Evolutionary conservation across 371 early-diverging fungal species (phyloP), one percentile per base, ranked within the genome.

Genomic region (Capillidium rhysosporum): DNA sequence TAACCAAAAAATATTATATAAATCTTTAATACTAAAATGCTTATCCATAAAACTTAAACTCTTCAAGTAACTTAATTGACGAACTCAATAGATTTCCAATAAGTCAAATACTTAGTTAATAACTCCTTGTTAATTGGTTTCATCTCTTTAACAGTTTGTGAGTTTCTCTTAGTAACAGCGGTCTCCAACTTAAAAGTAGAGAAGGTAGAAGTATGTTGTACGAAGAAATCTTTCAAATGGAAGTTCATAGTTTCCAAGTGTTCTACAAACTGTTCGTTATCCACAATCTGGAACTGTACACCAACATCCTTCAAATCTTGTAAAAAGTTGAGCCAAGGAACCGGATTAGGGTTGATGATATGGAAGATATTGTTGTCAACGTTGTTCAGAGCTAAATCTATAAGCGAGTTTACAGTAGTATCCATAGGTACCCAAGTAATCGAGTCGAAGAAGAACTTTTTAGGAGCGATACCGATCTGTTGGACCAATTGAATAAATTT

Each of bases 371-470:
- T n/a, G 8, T 29, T 29, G 8, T 48, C n/a, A 34, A 34, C 48
- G n/a, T 24, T 9, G 9, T 34, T 7, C 20, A 25, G 26, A 8
- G 16, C 5, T 5, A 55, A 21, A 9, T 55, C 46, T 2, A 30
- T 23, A 14, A 55, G 21, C 14, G 28, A 21, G 9, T 45, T 46
- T 12, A 45, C 55, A 14, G 38, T 45, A 12, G 21, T 31, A 39
- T 55, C 25, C n/a, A 55, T 45, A 14, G 55, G 55, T 20, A 46
- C 44, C 55, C 55, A 55, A 24, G 29, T 47, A 7, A 55, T 18
- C 8, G 12, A 10, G 16, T 26, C 16, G 34, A 34, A 34, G 12
- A 25, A 23, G 9, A 52, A 38, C 21, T 40, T 26, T 5, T 38
- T 24, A 12, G 52, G 52, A 9, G 26, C 24, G 7, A 52, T 18